phyloP scores from a whole-genome alignment of 106 monocot species.

The Dendrobium catenatum region DNA sequence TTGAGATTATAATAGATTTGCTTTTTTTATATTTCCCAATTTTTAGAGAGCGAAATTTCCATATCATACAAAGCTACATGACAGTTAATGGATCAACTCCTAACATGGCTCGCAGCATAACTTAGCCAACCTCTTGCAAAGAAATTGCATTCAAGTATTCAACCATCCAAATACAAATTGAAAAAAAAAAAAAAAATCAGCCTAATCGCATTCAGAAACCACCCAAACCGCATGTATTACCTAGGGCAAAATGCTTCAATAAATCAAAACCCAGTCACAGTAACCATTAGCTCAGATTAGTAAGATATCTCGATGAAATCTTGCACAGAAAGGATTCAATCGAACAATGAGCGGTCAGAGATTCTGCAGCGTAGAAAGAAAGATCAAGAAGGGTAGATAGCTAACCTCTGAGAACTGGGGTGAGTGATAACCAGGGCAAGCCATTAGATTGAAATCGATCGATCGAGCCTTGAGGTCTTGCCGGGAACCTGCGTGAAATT shows the following conservation, averaged over 20 bases:
- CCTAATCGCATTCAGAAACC: neutral
- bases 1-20: no score
- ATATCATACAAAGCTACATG: neutral
- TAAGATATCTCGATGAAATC: neutral
- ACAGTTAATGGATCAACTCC: neutral
- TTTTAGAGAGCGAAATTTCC: no score
- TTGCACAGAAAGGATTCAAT: neutral
- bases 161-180: no score
- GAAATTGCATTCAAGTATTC: neutral
- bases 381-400: slow-evolving; percentile 6
- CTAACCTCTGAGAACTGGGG: slow-evolving; percentile 44
- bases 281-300: neutral
- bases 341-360: neutral
- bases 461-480: neutral
- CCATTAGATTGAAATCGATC: slow-evolving; percentile 16
- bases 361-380: neutral
- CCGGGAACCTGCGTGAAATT: neutral
- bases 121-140: neutral
- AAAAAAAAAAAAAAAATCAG: neutral
- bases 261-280: neutral
- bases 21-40: no score
- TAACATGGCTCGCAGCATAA: neutral
- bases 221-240: neutral
- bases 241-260: neutral
- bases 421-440: slow-evolving; percentile 31